These are phyloP conservation scores for Mucor piriformis DNA, from an alignment of 371 early-diverging fungal species.

Conservation along the genomic window DNA sequence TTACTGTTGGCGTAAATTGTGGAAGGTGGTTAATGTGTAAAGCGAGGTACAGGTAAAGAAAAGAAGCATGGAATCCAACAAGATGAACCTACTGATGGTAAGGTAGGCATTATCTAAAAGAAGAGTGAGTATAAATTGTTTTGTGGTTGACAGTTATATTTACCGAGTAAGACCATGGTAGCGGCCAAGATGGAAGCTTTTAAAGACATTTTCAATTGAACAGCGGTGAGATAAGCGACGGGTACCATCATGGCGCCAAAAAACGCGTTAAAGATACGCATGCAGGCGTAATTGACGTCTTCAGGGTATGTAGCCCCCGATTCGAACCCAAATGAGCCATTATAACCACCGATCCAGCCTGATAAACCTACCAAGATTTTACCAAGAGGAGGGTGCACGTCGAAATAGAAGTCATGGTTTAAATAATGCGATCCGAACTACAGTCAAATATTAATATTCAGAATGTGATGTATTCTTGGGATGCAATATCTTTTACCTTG, in stretches of 20 bases:
- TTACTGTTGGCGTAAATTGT: constrained; percentile 72
- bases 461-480: too few species aligned
- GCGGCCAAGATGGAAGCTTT: constrained; percentile 74
- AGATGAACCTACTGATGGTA: constrained; percentile 94
- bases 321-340: constrained; percentile 90
- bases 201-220: constrained; percentile 73
- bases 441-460: neutral
- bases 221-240: constrained; percentile 89
- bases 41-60: constrained; percentile 89
- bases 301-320: constrained; percentile 88
- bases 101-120: constrained; percentile 80
- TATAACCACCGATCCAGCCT: constrained; percentile 88
- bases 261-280: constrained; percentile 91
- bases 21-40: constrained; percentile 77
- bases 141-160: too few species aligned
- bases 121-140: neutral
- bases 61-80: constrained; percentile 97
- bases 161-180: constrained; percentile 81
- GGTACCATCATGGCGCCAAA: constrained; percentile 96
- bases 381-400: constrained; percentile 99
- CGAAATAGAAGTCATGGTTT: constrained; percentile 95
- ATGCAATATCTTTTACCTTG: constrained; percentile 70
- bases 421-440: constrained; percentile 95
- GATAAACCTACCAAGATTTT: constrained; percentile 97
- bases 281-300: constrained; percentile 84